phyloP scores from a whole-genome alignment of 352 stramenopile genomes.

The Phytophthora foliorum region DNA sequence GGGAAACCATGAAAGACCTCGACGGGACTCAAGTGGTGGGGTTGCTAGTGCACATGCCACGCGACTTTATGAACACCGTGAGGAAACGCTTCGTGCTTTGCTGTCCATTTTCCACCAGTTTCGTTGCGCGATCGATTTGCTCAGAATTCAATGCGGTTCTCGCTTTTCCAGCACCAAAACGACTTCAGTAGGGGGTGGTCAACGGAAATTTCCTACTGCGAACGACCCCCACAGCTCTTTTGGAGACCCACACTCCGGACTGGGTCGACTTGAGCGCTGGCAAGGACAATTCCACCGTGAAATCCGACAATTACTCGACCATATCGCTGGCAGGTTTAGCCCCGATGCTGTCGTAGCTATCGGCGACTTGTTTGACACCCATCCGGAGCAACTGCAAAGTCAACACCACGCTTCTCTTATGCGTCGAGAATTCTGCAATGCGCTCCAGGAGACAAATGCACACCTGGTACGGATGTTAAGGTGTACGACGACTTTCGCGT shows the following conservation, averaged over 20 bases:
- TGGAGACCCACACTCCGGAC: constrained; percentile 2
- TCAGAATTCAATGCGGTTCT: constrained; percentile 39
- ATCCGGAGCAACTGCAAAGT: constrained; percentile 32
- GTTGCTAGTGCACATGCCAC: constrained; percentile 24
- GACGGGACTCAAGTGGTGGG: constrained; percentile 13
- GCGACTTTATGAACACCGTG: constrained; percentile 30
- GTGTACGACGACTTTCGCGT: constrained; percentile 29
- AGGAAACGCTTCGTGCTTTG: constrained; percentile 34
- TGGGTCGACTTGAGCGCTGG: constrained; percentile 41
- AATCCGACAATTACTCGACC: constrained; percentile 39
- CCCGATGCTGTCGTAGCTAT: constrained; percentile 16
- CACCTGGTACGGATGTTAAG: constrained; percentile 18
- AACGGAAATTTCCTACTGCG: not conserved
- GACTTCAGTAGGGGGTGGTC: not conserved
- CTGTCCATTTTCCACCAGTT: constrained; percentile 37
- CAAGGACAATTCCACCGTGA: constrained; percentile 42
- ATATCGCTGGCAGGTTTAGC: constrained; percentile 24
- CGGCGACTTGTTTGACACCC: constrained; percentile 29
- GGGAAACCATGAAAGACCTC: constrained; percentile 11
- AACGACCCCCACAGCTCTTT: not conserved
- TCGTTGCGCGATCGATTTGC: constrained; percentile 28
- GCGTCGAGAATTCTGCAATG: constrained; percentile 17
- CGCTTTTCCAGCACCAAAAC: constrained; percentile 20
- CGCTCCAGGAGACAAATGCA: constrained; percentile 16
- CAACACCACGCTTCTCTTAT: constrained; percentile 30